Conservation (phyloP, 495 filamentous ascomycete species). For the Aspergillus heteromorphus region DNA sequence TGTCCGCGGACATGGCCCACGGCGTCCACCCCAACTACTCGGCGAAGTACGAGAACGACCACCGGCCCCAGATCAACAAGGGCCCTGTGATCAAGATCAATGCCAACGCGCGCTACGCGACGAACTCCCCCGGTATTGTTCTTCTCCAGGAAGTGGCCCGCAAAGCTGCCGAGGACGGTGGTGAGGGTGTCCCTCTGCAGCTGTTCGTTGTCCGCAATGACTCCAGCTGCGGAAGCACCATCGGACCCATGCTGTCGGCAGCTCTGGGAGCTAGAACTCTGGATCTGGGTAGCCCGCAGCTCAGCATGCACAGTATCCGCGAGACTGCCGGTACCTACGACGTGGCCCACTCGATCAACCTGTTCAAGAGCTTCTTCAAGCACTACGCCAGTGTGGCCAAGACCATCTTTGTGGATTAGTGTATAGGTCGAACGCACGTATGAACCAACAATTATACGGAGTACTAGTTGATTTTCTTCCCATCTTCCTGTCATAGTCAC, state of each 20-base stretch:
- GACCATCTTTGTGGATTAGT: conserved; percentile 72
- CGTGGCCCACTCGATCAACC: conserved; percentile 76
- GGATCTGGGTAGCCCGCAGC: conserved; percentile 91
- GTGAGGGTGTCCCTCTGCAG: conserved; percentile 73
- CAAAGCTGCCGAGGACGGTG: conserved; percentile 45
- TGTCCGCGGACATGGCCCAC: conserved; percentile 98
- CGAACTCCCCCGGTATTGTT: conserved; percentile 92
- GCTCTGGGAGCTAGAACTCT: conserved; percentile 80
- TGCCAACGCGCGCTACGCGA: conserved; percentile 92
- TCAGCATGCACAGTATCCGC: conserved; percentile 95
- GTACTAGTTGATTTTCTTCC: no score
- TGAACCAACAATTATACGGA: neutral
- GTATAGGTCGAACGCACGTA: neutral
- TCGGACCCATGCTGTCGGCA: conserved; percentile 90
- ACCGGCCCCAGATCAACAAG: conserved; percentile 92
- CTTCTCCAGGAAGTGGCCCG: conserved; percentile 82
- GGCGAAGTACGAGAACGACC: conserved; percentile 82
- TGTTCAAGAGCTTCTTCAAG: conserved; percentile 85
- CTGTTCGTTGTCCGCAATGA: conserved; percentile 96
- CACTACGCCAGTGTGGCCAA: conserved; percentile 73
- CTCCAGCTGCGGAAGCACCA: conserved; percentile 88
- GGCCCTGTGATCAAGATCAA: conserved; percentile 97
- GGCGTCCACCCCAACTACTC: conserved; percentile 90
- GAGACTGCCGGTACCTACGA: conserved; percentile 86
- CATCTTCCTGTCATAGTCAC: neutral